Evolutionary conservation across 768 basidiomycete genomes (phyloP).

Genomic region (Tubosaeta brunneosetosa): DNA sequence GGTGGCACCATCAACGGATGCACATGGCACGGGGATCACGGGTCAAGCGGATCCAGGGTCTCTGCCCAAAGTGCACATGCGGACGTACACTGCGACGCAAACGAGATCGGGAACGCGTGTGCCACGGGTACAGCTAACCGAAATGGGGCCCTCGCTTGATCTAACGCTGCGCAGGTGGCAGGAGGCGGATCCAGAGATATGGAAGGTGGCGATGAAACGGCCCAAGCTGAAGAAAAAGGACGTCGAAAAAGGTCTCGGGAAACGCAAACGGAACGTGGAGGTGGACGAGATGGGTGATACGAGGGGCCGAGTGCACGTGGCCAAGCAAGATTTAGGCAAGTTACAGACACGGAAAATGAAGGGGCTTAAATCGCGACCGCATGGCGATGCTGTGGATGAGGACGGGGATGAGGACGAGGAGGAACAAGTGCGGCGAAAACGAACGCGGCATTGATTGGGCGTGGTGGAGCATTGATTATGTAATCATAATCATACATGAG

Average conservation of each 20-base stretch:
- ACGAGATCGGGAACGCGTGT: conserved; percentile 73
- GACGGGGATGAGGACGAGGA: conserved; percentile 16
- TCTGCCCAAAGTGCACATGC: conserved; percentile 83
- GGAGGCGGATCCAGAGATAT: conserved; percentile 69
- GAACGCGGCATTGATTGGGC: conserved; percentile 8
- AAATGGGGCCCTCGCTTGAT: conserved; percentile 92
- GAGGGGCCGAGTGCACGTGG: conserved; percentile 85
- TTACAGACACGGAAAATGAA: conserved; percentile 97
- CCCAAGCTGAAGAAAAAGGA: conserved; percentile 89
- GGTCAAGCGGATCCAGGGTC: conserved; percentile 36
- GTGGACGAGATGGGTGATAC: conserved; percentile 98
- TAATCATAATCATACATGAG: conserved; percentile 9
- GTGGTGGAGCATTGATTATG: conserved; percentile 9
- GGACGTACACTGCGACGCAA: conserved; percentile 75
- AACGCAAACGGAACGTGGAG: conserved; percentile 91
- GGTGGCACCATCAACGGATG: conserved; percentile 54
- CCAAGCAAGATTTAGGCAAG: conserved; percentile 79
- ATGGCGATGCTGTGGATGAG: neutral
- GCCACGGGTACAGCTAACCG: conserved; percentile 76
- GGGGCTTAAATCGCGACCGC: conserved; percentile 54
- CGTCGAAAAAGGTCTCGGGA: conserved; percentile 81
- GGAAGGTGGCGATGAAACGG: conserved; percentile 75
- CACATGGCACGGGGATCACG: conserved; percentile 9
- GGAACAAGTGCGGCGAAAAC: conserved; percentile 16
- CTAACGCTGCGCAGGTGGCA: conserved; percentile 72